Base-by-base conservation (phyloP, 371 early-diverging fungal genomes). In the Rhizopus delemar region DNA sequence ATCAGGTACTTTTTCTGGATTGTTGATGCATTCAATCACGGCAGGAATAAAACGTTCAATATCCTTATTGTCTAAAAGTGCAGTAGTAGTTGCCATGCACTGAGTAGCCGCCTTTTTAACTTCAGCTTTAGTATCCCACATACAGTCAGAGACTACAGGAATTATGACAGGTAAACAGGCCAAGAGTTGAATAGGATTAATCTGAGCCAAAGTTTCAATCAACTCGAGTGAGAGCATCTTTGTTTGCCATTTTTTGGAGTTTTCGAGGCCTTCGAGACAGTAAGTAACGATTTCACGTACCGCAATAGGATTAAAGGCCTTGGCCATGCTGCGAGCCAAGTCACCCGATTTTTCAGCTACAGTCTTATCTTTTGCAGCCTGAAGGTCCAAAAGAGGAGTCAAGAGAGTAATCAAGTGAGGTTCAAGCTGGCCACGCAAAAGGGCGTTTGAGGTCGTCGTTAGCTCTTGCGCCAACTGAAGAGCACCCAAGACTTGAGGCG, bases 221-320 rank as follows among this genome's bases (percentile, higher is more conserved):
- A 86, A 41, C 39, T 82, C 70, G 29, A 89, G 56, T 16, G 87
- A 81, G 33, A 80, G 86, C 29, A 83, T 79, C 73, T 87, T 85
- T 51, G 89, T 85, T 65, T 87, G 92, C 92, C 92, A 91, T 66
- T 90, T 90, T 57, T 83, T 86, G 51, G 85, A 81, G 69, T 86
- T 81, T 38, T 68, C 75, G 54, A 86, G 79, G 58, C 75, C 79
- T 33, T 86, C 85, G 52, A 79, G 76, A 55, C 88, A 72, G 31
- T 74, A 63, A 13, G 87, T 86, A 7, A 89, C 62, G n/a, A 88
- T 59, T 48, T 75, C 63, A 32, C 64, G 71, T 13, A 83, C 75
- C 13, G 87, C 77, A 51, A 83, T 76, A 13, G 86, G 78, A 12
- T 83, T 83, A 57, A 84, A 69, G 15, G 75, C 71, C 41, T 69